Evolutionary conservation across 768 basidiomycete species (phyloP), one percentile per base, ranked within the genome.

Genomic region (Termitomyces sp.): DNA sequence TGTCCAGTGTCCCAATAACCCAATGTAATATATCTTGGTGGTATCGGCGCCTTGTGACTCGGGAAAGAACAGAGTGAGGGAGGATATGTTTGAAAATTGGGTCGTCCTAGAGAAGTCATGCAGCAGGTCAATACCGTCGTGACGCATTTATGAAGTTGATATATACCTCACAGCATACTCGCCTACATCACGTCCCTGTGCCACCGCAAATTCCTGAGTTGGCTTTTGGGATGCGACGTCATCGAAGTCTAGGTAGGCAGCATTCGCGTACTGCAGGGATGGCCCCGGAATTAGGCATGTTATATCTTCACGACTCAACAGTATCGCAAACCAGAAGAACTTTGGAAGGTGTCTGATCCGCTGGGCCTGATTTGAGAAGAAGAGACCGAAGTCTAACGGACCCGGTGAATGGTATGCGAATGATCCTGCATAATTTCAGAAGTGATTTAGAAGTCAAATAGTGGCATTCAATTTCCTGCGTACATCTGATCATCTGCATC

Each of bases 401-500:
- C 9, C 90, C 88, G 0, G 88, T 93, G 72, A 97, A 96, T 1
- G 95, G 94, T 30, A 97, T 70, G 51, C 88, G 89, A 54, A 94
- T 72, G 63, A 93, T 92, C 65, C 91, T 93, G 63, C 42, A 48
- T 45, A 36, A 55, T 37, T 55, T 57, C 30, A 53, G 54, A 36
- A 4, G 39, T 50, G 30, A 47, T 54, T 55, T 30, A 53, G 47
- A 36, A 6, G 30, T 51, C 24, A 47, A 58, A 39, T 48, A 48
- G 49, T 42, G 52, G 31, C 24, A 36, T 58, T 37, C 31, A 4
- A 39, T 45, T 18, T 12, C 18, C 30, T 49, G 61, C 78, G 65
- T 71, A 92, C 91, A 97, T 72, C 71, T 93, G 89, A 68, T 95
- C 94, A 72, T 96, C 95, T 36, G 89, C 89, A 63, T 97, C 95